Base-by-base conservation (phyloP, 352 stramenopile species). In the Pythium brachiatum region DNA sequence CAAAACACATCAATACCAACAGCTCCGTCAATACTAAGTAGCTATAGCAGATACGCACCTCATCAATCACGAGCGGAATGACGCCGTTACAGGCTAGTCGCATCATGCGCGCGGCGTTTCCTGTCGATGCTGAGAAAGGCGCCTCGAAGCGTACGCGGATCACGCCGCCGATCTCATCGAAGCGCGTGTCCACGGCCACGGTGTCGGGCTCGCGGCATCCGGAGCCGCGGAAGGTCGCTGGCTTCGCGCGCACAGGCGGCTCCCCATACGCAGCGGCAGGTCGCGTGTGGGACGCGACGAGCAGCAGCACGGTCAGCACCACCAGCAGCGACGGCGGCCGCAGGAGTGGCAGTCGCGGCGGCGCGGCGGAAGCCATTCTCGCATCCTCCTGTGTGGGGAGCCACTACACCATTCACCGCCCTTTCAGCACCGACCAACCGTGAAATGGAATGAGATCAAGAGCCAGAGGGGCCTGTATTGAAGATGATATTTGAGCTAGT, bases 61-160 rank as follows among this genome's bases (percentile, higher is more conserved):
- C 7, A 11, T 60, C 47, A 20, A 69, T 57, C 16, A 29, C 13
- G 6, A 70, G 31, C 18, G 63, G 56, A 25, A 70, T 64, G 13
- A 64, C 51, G 8, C 63, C 63, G 26, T 70, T 65, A 46, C 63
- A 70, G 7, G 56, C 34, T 11, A 62, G 0, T 2, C 57, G 56
- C 25, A 47, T 31, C 23, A 43, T 55, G 18, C 55, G 48, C 21
- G 46, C 47, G 16, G 25, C 9, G 31, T 26, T 4, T 9, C 56
- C 34, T 16, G 58, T 27, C 13, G 25, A 29, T 0, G 39, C 58
- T 18, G 21, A 20, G 32, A 65, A 65, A 1, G 58, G 48, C 29
- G 18, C 53, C 16, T 27, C 11, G 23, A 65, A 65, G 20, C 20
- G 27, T 20, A 65, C 38, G 50, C 58, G 58, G 50, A 65, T 54